Evolutionary conservation across 2,329 filamentous ascomycete species (phyloP), one percentile per base, ranked within the genome.

Genomic region (Aspergillus quadricinctus): DNA sequence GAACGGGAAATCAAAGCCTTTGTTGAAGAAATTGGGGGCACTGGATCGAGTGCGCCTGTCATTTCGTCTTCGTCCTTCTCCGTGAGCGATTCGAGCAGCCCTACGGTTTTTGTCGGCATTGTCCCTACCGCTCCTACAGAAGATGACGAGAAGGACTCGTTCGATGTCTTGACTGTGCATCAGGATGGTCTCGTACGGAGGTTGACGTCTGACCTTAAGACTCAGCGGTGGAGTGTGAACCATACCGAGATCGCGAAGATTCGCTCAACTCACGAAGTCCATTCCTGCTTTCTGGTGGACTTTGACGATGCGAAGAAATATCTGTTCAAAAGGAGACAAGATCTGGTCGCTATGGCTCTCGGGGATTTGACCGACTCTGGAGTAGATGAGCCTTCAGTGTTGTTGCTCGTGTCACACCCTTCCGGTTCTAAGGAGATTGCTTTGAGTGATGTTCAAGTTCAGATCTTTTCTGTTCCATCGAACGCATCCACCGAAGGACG

Each of bases 1-100:
- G 79, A 80, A 55, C 72, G 77, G 40, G 77, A 82, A 56, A 69
- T 87, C 6, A 72, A 84, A 37, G 80, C 78, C 57, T 85, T 85
- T 56, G 71, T 76, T 19, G 83, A 86, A 57, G 77, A 81, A 53
- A 69, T 69, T 35, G 61, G 67, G 19, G 62, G 64, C 14, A 70
- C 59, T 48, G 66, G 65, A 54, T 68, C 65, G 17, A 69, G 60
- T 52, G 71, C 69, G 21, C 67, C 69, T 4, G 65, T 58, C 46
- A 77, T 77, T 53, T 72, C 69, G 49, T 76, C 72, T n/a, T 68
- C 68, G 3, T 68, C 70, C n/a, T 73, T 72, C 59, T 66, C 66
- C 7, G 64, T 76, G 50, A 72, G 67, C 41, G 72, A 73, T 56
- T 71, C 71, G 10, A 64, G 60, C 4, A 76, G 72, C 58, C 71